Percentiles rank a stretch among this genome's conserved stretches.
Evolutionary conservation across 2,329 filamentous ascomycete genomes (phyloP).

Genomic region (Plenodomus lindquistii): DNA sequence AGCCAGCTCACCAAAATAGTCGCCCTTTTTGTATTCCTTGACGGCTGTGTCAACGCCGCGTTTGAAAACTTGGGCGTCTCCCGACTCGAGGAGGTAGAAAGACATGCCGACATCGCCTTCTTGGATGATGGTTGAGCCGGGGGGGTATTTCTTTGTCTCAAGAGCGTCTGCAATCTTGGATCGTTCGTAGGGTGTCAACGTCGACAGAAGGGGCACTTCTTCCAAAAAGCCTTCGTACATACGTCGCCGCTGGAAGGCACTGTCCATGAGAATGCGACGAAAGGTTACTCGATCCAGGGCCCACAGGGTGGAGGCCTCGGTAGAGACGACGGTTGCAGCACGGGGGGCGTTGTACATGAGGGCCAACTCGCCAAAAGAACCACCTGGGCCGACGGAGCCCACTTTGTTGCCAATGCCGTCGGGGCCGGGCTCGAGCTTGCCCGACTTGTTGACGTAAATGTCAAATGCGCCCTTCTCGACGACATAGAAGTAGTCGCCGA

Average conservation of each 20-base stretch:
- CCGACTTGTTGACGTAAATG: constrained; percentile 81
- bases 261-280: constrained; percentile 97
- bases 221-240: constrained; percentile 98
- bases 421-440: constrained; percentile 75
- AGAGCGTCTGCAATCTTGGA: constrained; percentile 97
- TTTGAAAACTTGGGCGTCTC: constrained; percentile 86
- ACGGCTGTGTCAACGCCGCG: constrained; percentile 70
- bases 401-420: constrained; percentile 85
- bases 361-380: constrained; percentile 94
- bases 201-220: constrained; percentile 83
- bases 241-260: constrained; percentile 89
- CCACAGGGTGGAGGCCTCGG: constrained; percentile 85
- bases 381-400: constrained; percentile 78
- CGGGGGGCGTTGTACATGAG: constrained; percentile 99
- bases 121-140: constrained; percentile 80
- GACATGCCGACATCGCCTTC: constrained; percentile 90
- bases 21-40: constrained; percentile 83
- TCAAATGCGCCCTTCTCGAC: constrained; percentile 91
- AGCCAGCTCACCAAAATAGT: constrained; percentile 96
- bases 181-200: constrained; percentile 87
- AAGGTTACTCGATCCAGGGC: constrained; percentile 94
- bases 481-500: constrained; percentile 97
- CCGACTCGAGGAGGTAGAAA: constrained; percentile 88
- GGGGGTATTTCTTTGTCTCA: constrained; percentile 83
- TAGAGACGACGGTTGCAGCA: constrained; percentile 88